Evolutionary conservation across 148 eudicot genomes (phyloP), one percentile per base, ranked within the genome.

Genomic region (Chenopodium berlandieri): DNA sequence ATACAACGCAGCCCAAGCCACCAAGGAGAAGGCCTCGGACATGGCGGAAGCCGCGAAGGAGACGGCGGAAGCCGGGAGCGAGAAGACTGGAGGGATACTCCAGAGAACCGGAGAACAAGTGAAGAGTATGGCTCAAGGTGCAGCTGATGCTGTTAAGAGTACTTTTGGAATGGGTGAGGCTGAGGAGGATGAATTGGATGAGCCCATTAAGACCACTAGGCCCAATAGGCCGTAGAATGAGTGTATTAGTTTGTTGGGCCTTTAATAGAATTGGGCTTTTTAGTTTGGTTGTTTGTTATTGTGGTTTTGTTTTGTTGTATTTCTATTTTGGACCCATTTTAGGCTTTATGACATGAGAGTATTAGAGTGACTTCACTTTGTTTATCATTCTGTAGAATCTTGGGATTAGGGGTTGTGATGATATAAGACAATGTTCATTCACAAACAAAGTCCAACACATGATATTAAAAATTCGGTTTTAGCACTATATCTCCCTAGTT

Each of bases 51-150:
- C 87, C 1, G 88, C 92, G n/a, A 82, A 82, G 79, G 94, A 91
- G 47, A 80, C 88, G 5, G 92, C 90, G 9, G 80, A 84, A 9
- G 91, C 94, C 4, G 94, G 93, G 2, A 82, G 82, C n/a, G 98
- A 94, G 62, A 89, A 91, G 67, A 88, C 93, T 0, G 93, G 91
- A 4, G 90, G 90, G 11, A 30, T 94, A 0, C 68, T 94, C 3
- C 88, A 88, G 76, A 88, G 83, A 85, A 86, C 95, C 0, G 90
- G 92, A 2, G 97, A 92, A 23, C 91, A 87, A 12, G 87, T 88
- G 46, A 92, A 67, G 89, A 84, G 80, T 62, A 85, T 90, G 93
- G 98, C 98, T 30, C 85, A 87, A 32, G 90, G 92, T 8, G 94
- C 97, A 23, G 87, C 90, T 69, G 94, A 91, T 1, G 89, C 91